phyloP scores from a whole-genome alignment of 352 stramenopile species.

The Phytophthora pseudosyringae region DNA sequence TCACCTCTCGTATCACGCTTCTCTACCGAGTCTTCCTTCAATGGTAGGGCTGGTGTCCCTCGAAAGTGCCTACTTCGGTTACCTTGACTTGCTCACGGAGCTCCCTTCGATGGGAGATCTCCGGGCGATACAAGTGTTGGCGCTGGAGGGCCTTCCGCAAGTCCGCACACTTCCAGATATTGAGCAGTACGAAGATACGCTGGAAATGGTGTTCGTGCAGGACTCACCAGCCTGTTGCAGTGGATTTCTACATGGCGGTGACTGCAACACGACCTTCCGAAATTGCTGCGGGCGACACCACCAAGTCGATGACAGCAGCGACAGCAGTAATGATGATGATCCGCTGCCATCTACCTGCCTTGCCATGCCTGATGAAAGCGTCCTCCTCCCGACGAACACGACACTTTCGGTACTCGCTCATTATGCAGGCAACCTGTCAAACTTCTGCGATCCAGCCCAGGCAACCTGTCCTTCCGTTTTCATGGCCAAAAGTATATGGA shows the following conservation, averaged over 20 bases:
- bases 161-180: slow-evolving; percentile 27
- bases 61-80: slow-evolving; percentile 34
- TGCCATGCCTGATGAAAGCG: slow-evolving; percentile 7
- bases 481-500: neutral
- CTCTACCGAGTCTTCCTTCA: slow-evolving; percentile 21
- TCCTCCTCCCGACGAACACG: slow-evolving; percentile 10
- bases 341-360: slow-evolving; percentile 22
- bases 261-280: slow-evolving; percentile 37
- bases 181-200: slow-evolving; percentile 19
- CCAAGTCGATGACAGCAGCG: neutral
- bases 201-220: slow-evolving; percentile 38
- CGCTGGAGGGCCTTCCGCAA: slow-evolving; percentile 23
- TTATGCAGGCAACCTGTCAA: slow-evolving; percentile 22
- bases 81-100: slow-evolving; percentile 23
- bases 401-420: slow-evolving; percentile 16
- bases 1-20: slow-evolving; percentile 30
- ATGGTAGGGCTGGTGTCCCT: slow-evolving; percentile 20
- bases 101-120: slow-evolving; percentile 20
- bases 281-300: slow-evolving; percentile 25
- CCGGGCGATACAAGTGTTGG: slow-evolving; percentile 23
- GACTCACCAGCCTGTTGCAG: slow-evolving; percentile 33
- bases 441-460: slow-evolving; percentile 33
- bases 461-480: slow-evolving; percentile 14
- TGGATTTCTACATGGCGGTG: slow-evolving; percentile 31
- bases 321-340: neutral